A percentile compares a stretch with the other conserved stretches of the same genome.
These are phyloP conservation scores for Fusarium sp. DNA, from an alignment of 2,329 filamentous ascomycete genomes.

Conservation along the genomic window DNA sequence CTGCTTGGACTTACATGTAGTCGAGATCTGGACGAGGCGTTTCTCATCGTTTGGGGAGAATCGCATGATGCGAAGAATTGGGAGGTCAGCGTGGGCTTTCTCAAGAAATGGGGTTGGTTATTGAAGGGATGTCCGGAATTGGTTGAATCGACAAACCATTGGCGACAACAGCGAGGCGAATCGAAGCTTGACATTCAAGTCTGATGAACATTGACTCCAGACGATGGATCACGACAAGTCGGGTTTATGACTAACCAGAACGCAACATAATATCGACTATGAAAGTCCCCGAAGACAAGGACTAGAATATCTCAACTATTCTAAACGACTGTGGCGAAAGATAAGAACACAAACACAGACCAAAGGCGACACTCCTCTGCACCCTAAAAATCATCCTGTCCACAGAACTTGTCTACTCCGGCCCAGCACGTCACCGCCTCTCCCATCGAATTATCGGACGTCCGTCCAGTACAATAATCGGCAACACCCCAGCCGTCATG, in stretches of 20 bases:
- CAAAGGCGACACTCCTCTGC: too few relatives aligned
- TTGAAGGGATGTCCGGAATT: conserved; percentile 57
- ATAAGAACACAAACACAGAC: not conserved
- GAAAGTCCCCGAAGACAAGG: not conserved
- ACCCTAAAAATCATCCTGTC: too few relatives aligned
- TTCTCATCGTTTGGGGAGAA: conserved; percentile 65
- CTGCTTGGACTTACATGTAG: conserved; percentile 24
- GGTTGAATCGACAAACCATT: conserved; percentile 56
- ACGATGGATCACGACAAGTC: not conserved
- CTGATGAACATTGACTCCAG: not conserved
- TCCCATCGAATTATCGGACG: conserved; percentile 18
- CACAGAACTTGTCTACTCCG: not conserved
- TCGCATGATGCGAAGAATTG: conserved; percentile 61
- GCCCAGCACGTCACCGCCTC: not conserved
- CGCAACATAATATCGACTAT: not conserved
- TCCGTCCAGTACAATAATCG: conserved; percentile 23
- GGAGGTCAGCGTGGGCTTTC: conserved; percentile 63
- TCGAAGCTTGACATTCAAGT: conserved; percentile 24
- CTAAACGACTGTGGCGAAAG: conserved; percentile 16
- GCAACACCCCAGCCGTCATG: conserved; percentile 16
- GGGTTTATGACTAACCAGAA: not conserved
- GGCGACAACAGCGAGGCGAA: conserved; percentile 50
- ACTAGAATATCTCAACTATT: not conserved
- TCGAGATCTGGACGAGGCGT: conserved; percentile 22
- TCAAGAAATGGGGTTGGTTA: conserved; percentile 62